Percentiles rank a stretch among this genome's conserved stretches.
These are phyloP conservation scores for Oryza officinalis DNA, from an alignment of 176 grass and related monocot species.

Conservation along the genomic window DNA sequence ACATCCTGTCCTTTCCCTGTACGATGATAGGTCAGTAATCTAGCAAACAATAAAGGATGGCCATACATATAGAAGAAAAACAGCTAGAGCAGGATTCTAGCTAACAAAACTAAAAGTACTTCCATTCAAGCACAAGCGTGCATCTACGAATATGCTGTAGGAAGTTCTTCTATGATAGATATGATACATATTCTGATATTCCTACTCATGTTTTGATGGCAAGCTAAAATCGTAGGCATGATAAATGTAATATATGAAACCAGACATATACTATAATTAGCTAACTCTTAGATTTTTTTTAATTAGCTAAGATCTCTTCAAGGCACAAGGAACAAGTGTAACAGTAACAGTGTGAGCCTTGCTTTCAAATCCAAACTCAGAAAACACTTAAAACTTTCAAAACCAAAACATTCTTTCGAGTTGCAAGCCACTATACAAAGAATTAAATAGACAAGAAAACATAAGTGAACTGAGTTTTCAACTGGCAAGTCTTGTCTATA, in stretches of 20 bases:
- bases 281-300: neutral
- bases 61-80: slow-evolving; percentile 7
- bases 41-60: slow-evolving; percentile 24
- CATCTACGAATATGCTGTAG: neutral
- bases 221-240: slow-evolving; percentile 1
- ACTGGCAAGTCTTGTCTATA: slow-evolving; percentile 12
- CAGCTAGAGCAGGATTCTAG: neutral
- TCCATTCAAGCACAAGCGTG: neutral
- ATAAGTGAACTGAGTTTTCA: slow-evolving; percentile 10
- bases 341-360: neutral
- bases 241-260: slow-evolving; percentile 6
- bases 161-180: slow-evolving; percentile 13
- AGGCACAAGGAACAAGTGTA: slow-evolving; percentile 3
- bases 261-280: neutral
- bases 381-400: slow-evolving; percentile 14
- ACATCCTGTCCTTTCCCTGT: slow-evolving; percentile 81
- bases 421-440: neutral
- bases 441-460: slow-evolving; percentile 5
- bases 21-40: slow-evolving; percentile 23
- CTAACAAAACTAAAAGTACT: neutral
- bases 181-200: neutral
- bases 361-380: slow-evolving; percentile 9
- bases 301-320: neutral
- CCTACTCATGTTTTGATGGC: neutral
- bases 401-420: slow-evolving; percentile 14